Percentiles rank a stretch among this genome's conserved stretches.
phyloP scores from a whole-genome alignment of 257 asterid species.

The Apocynum venetum region DNA sequence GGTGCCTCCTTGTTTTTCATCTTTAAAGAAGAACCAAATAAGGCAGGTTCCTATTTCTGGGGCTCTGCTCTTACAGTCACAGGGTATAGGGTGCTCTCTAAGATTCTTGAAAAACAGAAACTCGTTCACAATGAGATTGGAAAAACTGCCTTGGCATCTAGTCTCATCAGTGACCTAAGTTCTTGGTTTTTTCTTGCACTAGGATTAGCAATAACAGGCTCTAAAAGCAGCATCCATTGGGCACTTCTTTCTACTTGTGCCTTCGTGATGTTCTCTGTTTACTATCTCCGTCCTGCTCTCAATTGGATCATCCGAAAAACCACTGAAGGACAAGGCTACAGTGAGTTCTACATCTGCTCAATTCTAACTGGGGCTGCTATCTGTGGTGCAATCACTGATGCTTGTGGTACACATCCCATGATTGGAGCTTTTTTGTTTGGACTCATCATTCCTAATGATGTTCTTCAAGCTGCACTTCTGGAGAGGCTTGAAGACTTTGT shows the following conservation, averaged over 20 bases:
- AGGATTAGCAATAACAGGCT: conserved; percentile 37
- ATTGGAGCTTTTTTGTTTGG: conserved; percentile 86
- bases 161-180: conserved; percentile 47
- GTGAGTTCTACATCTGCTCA: conserved; percentile 72
- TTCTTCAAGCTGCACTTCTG: conserved; percentile 58
- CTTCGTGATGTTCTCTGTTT: conserved; percentile 34
- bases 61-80: conserved; percentile 68
- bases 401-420: conserved; percentile 85
- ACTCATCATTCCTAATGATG: conserved; percentile 62
- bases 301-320: conserved; percentile 57
- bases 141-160: conserved; percentile 53
- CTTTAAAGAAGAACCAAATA: neutral
- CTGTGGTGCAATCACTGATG: conserved; percentile 55
- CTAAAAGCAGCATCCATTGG: conserved; percentile 29
- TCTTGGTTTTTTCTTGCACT: conserved; percentile 66
- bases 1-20: conserved; percentile 49
- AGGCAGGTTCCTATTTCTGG: conserved; percentile 63
- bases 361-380: conserved; percentile 49
- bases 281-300: conserved; percentile 55
- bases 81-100: conserved; percentile 53
- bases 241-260: conserved; percentile 42
- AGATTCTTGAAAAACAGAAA: conserved; percentile 59
- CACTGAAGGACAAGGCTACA: conserved; percentile 80
- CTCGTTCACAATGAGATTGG: conserved; percentile 70
- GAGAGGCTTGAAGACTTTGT: conserved; percentile 78